Percentiles rank a stretch among this genome's conserved stretches.
Evolutionary conservation across 352 stramenopile genomes (phyloP).

Genomic region (Pythium rhizo-oryzae): DNA sequence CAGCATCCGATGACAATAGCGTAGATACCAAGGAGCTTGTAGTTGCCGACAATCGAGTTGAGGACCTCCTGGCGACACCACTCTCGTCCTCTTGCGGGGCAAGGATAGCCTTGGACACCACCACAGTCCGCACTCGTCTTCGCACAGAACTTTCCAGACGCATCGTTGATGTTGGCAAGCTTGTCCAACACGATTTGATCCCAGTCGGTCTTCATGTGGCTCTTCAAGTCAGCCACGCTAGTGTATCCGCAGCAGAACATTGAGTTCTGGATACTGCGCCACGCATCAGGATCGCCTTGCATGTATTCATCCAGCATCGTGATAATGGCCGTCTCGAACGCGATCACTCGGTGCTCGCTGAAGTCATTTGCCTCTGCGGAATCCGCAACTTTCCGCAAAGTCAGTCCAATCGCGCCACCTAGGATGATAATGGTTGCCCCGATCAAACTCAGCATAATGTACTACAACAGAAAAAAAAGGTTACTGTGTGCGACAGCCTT

Average conservation of each 20-base stretch:
- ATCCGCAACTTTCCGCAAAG: conserved; percentile 42
- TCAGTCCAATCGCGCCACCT: conserved; percentile 52
- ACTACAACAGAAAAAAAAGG: conserved; percentile 31
- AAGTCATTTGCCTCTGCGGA: conserved; percentile 39
- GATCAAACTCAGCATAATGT: conserved; percentile 43
- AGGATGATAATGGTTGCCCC: conserved; percentile 49
- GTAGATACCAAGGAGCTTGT: conserved; percentile 47
- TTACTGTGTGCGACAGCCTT: neutral
- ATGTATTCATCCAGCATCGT: conserved; percentile 42
- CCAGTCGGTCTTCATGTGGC: conserved; percentile 32
- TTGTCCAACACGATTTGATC: conserved; percentile 35
- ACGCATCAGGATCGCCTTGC: conserved; percentile 29
- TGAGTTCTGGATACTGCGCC: conserved; percentile 48
- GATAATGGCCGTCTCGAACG: conserved; percentile 55
- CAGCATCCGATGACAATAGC: conserved; percentile 44
- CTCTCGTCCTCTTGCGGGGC: conserved; percentile 35
- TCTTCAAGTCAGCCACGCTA: conserved; percentile 29
- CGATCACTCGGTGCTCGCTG: conserved; percentile 31
- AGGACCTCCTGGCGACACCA: conserved; percentile 64
- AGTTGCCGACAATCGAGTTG: conserved; percentile 45
- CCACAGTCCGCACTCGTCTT: conserved; percentile 31
- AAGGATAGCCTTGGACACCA: conserved; percentile 23
- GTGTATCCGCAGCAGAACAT: conserved; percentile 65
- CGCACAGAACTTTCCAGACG: conserved; percentile 45
- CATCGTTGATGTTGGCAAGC: conserved; percentile 41